Evolutionary conservation across 371 early-diverging fungal species (phyloP), one percentile per base, ranked within the genome.

Genomic region (Haplosporangium sp.): DNA sequence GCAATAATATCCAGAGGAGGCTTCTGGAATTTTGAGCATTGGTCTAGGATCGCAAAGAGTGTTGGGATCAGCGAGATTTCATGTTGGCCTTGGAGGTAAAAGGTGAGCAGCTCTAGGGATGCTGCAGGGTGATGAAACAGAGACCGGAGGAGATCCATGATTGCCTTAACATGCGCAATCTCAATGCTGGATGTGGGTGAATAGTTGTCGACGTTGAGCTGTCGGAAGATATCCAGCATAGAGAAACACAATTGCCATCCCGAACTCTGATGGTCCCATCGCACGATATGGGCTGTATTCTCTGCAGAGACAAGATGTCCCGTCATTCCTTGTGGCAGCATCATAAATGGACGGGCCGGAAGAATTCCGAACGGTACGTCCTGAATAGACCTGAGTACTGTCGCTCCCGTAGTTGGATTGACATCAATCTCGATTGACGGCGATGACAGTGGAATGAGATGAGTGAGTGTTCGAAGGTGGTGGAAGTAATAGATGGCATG

Each of bases 1-100:
- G 73, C 73, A 23, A 79, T 69, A 43, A 73, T 59, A 13, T 68
- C 73, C 59, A 73, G 58, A 0, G 73, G 69, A 8, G 69, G 59
- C 40, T 60, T 56, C 36, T 79, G 80, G 37, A 79, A 62, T 37
- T 67, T 68, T 16, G 69, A 68, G 59, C 73, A 64, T 43, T 79
- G 69, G 16, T 79, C 80, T 51, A 79, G 56, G n/a, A 79, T 55
- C 14, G 69, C 73, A 61, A 79, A 79, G 20, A 79, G 46, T 1
- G 69, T 68, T 9, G 73, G 65, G 21, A 79, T 73, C 13, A 64
- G 60, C 2, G 73, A 64, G 5, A 50, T 45, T 7, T 64, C 57
- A n/a, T 37, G 45, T 23, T 51, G 52, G 1, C 66, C 57, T 0
- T 56, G 54, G 20, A 51, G 20, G 36, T 64, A 72, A 36, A 43